Evolutionary conservation across 2,329 filamentous ascomycete species (phyloP).

Genomic region (Lasiodiplodia citricola): DNA sequence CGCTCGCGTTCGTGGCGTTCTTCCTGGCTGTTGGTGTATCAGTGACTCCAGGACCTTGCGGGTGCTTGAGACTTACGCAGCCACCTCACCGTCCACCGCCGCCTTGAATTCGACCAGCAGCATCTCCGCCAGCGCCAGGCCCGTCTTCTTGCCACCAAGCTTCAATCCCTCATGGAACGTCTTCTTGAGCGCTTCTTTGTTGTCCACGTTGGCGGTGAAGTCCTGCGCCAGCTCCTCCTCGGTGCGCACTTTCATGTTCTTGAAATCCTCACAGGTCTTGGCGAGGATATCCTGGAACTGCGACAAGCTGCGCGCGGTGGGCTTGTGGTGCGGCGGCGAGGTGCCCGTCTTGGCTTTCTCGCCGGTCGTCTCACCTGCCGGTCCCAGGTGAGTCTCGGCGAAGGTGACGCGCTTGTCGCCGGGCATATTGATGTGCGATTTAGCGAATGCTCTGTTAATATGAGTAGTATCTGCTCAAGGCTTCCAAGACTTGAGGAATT

Average conservation of each 20-base stretch:
- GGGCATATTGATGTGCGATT: not conserved
- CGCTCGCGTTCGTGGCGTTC: not conserved
- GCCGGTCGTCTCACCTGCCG: not conserved
- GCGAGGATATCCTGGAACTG: constrained; percentile 14
- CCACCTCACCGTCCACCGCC: constrained; percentile 18
- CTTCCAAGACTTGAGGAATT: not conserved
- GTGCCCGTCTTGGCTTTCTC: not conserved
- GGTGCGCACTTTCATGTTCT: constrained; percentile 2
- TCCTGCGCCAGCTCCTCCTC: constrained; percentile 10
- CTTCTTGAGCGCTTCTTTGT: not conserved
- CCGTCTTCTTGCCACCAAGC: constrained; percentile 11
- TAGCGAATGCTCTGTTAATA: not conserved
- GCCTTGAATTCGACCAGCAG: constrained; percentile 16
- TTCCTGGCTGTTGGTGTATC: not conserved
- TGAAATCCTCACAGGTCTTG: not conserved
- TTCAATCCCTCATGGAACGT: not conserved
- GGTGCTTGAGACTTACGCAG: not conserved
- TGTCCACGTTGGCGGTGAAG: not conserved
- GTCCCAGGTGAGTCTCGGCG: not conserved
- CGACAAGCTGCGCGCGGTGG: not conserved
- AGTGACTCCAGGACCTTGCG: not conserved
- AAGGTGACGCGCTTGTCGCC: constrained; percentile 17
- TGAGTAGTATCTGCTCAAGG: not conserved
- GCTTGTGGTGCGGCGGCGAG: not conserved
- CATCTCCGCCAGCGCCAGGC: constrained; percentile 2